phyloP scores from a whole-genome alignment of 164 flowering plant species.

The Nymphaea colorata region DNA sequence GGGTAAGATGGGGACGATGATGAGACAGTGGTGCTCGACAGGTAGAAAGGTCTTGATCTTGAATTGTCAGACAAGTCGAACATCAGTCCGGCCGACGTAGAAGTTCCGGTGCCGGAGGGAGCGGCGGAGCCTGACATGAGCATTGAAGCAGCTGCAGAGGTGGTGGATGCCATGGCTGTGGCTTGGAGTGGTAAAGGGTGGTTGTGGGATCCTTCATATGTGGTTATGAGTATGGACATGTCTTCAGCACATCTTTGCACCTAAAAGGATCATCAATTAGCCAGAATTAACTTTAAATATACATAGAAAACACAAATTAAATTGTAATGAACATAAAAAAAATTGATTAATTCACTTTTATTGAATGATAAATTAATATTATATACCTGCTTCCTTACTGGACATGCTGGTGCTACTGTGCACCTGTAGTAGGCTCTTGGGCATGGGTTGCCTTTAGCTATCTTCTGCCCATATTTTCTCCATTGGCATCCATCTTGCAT shows the following conservation, averaged over 20 bases:
- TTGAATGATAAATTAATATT: background rate
- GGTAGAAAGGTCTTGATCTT: slow-evolving; percentile 38
- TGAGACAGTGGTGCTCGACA: slow-evolving; percentile 43
- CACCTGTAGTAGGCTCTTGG: slow-evolving; percentile 96
- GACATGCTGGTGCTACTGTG: slow-evolving; percentile 81
- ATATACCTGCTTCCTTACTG: slow-evolving; percentile 89
- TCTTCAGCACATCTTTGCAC: slow-evolving; percentile 93
- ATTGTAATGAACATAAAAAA: background rate
- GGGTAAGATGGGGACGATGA: slow-evolving; percentile 50
- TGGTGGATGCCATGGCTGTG: slow-evolving; percentile 93
- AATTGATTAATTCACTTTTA: background rate
- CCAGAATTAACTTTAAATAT: no score
- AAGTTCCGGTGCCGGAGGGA: slow-evolving; percentile 8
- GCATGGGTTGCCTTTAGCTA: slow-evolving; percentile 93
- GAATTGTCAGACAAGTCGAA: slow-evolving; percentile 43
- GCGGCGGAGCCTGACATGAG: slow-evolving; percentile 53
- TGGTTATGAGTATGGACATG: slow-evolving; percentile 77
- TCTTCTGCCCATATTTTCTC: slow-evolving; percentile 97
- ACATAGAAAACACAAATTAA: background rate
- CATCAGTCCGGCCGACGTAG: slow-evolving; percentile 42
- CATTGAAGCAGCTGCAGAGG: slow-evolving; percentile 90
- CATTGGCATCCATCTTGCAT: slow-evolving; percentile 98
- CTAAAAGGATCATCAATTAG: slow-evolving; percentile 18
- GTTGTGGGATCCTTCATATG: slow-evolving; percentile 93
- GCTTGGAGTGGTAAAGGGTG: slow-evolving; percentile 79